Percentiles rank a stretch among this genome's conserved stretches.
These are phyloP conservation scores for Starmerella kuoi DNA, from an alignment of 805 yeast species.

Conservation along the genomic window DNA sequence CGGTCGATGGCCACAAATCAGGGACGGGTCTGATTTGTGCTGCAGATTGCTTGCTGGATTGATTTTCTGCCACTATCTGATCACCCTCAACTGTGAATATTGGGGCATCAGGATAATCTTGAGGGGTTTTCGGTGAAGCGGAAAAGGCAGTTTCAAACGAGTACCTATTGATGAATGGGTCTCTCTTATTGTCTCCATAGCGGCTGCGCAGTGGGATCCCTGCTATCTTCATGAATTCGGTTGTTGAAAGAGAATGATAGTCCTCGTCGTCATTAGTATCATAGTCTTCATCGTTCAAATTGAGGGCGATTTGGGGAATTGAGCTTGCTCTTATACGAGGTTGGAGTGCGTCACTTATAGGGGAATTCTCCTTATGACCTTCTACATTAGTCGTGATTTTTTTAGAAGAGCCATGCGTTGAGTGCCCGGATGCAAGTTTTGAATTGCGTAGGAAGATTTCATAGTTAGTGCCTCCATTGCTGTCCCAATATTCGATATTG, in stretches of 20 bases:
- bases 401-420: background rate
- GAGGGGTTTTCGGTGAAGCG: slow-evolving; percentile 11
- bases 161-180: slow-evolving; percentile 24
- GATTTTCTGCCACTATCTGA: background rate
- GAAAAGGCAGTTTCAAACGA: slow-evolving; percentile 25
- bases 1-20: too few species aligned
- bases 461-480: slow-evolving; percentile 51
- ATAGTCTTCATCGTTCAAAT: background rate
- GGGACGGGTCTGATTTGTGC: too few species aligned
- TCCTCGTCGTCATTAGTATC: background rate
- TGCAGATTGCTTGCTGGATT: too few species aligned
- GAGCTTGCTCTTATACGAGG: background rate
- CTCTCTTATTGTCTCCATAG: background rate
- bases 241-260: background rate
- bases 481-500: slow-evolving; percentile 62
- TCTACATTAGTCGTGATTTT: background rate
- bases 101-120: background rate
- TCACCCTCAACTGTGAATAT: background rate
- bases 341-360: background rate
- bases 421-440: background rate
- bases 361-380: background rate
- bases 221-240: background rate
- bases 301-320: background rate
- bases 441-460: slow-evolving; percentile 34
- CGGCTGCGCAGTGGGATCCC: slow-evolving; percentile 2